Conservation (phyloP, 768 basidiomycete genomes). For the Rhodotorula sphaerocarpa region DNA sequence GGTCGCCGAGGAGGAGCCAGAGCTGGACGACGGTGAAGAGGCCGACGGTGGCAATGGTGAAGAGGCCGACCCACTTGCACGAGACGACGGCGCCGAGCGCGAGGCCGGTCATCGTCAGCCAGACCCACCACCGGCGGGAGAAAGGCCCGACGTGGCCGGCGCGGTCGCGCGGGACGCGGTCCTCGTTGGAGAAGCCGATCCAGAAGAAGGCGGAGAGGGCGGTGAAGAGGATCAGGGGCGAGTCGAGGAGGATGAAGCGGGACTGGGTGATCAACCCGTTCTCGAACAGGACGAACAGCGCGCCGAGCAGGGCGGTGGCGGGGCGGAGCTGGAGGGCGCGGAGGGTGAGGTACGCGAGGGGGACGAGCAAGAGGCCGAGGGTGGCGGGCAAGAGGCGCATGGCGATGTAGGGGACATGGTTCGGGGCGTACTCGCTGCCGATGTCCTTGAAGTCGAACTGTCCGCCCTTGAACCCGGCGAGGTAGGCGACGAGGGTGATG, state of each 20-base stretch:
- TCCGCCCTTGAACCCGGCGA: constrained; percentile 75
- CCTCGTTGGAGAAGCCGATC: constrained; percentile 83
- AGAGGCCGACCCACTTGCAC: constrained; percentile 97
- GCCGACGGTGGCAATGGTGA: constrained; percentile 92
- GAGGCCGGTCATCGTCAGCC: constrained; percentile 77
- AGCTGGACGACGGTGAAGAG: constrained; percentile 73
- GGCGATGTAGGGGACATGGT: constrained; percentile 82
- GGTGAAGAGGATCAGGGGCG: constrained; percentile 97
- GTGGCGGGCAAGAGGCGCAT: constrained; percentile 93
- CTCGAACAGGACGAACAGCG: constrained; percentile 89
- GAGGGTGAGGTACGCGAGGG: constrained; percentile 84
- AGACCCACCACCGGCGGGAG: constrained; percentile 80
- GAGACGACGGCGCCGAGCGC: constrained; percentile 84
- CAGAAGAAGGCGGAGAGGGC: constrained; percentile 79
- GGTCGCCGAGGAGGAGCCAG: constrained; percentile 81
- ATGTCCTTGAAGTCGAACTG: constrained; percentile 97
- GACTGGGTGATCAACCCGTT: constrained; percentile 94
- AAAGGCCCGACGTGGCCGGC: constrained; percentile 54
- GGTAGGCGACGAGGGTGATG: constrained; percentile 79
- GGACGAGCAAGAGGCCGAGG: constrained; percentile 80
- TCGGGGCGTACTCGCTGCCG: constrained; percentile 58
- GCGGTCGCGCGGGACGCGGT: constrained; percentile 43
- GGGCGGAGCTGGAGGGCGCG: constrained; percentile 86
- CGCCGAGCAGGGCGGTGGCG: constrained; percentile 80
- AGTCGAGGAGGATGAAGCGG: constrained; percentile 91